Evolutionary conservation across 2,329 filamentous ascomycete species (phyloP).

Genomic region (Venturia oleaginea): DNA sequence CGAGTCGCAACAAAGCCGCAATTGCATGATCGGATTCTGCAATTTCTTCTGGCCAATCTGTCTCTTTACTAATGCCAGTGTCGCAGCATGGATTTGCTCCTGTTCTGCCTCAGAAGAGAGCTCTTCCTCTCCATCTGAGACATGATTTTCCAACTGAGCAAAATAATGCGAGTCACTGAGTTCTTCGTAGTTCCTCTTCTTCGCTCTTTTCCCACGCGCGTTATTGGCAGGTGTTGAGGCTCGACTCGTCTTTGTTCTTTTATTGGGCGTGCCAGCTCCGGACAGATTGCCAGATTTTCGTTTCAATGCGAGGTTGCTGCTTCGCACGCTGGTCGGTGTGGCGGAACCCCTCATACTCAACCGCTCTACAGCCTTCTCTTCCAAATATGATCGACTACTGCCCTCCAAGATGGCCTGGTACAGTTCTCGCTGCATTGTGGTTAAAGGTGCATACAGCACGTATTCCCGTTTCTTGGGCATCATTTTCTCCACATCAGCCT

Average conservation of each 20-base stretch:
- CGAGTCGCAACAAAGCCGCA: constrained; percentile 83
- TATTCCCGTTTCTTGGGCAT: constrained; percentile 97
- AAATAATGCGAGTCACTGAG: constrained; percentile 82
- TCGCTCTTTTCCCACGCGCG: constrained; percentile 43
- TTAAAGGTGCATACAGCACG: constrained; percentile 87
- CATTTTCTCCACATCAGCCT: constrained; percentile 82
- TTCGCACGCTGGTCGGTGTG: constrained; percentile 37
- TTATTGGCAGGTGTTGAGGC: constrained; percentile 61
- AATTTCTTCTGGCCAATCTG: constrained; percentile 88
- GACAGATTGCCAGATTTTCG: constrained; percentile 42
- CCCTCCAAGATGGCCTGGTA: constrained; percentile 65
- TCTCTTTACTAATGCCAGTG: constrained; percentile 69
- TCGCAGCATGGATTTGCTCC: constrained; percentile 56
- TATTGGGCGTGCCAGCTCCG: constrained; percentile 41
- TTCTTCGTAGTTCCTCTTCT: constrained; percentile 53
- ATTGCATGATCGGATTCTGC: constrained; percentile 85
- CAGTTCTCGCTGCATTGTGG: constrained; percentile 79
- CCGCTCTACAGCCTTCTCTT: constrained; percentile 64
- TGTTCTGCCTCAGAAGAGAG: constrained; percentile 42
- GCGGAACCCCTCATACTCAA: constrained; percentile 43
- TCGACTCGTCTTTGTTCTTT: constrained; percentile 67
- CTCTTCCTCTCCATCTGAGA: constrained; percentile 28
- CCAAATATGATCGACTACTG: constrained; percentile 49
- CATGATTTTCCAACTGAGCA: constrained; percentile 59
- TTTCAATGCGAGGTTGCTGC: constrained; percentile 44